Evolutionary conservation across 768 basidiomycete species (phyloP).

Genomic region (Mycena venus): DNA sequence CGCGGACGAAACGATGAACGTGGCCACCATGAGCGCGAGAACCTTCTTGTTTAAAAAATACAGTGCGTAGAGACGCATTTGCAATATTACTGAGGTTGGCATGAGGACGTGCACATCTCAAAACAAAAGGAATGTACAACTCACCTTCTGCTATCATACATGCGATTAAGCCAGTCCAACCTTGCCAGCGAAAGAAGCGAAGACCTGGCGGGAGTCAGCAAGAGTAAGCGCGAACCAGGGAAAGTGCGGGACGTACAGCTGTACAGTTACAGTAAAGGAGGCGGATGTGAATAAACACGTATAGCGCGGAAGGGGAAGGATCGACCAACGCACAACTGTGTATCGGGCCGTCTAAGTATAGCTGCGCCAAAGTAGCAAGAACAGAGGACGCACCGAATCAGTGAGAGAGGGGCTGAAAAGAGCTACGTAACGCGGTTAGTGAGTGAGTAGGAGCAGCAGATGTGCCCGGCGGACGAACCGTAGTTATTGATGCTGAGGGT

Average conservation of each 20-base stretch:
- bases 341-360: not conserved
- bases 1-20: conserved; percentile 55
- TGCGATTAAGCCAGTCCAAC: conserved; percentile 68
- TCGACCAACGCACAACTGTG: conserved; percentile 28
- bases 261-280: conserved; percentile 25
- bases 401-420: conserved; percentile 58
- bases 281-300: conserved; percentile 1
- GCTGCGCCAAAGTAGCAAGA: not conserved
- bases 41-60: conserved; percentile 67
- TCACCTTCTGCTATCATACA: conserved; percentile 69
- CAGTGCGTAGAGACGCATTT: conserved; percentile 74
- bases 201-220: conserved; percentile 45
- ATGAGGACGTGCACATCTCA: not conserved
- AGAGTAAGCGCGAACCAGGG: conserved; percentile 3
- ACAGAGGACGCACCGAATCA: conserved; percentile 50
- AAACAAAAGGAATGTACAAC: conserved; percentile 8
- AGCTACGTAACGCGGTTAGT: conserved; percentile 43
- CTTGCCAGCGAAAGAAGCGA: conserved; percentile 70
- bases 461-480: conserved; percentile 47
- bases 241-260: conserved; percentile 48
- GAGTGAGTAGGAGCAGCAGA: conserved; percentile 9
- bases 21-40: conserved; percentile 58
- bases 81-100: conserved; percentile 61
- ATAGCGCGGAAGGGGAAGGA: not conserved
- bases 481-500: conserved; percentile 65